These are phyloP conservation scores for Acacia melanoxylon DNA, from an alignment of 306 rosid genomes.

Conservation along the genomic window DNA sequence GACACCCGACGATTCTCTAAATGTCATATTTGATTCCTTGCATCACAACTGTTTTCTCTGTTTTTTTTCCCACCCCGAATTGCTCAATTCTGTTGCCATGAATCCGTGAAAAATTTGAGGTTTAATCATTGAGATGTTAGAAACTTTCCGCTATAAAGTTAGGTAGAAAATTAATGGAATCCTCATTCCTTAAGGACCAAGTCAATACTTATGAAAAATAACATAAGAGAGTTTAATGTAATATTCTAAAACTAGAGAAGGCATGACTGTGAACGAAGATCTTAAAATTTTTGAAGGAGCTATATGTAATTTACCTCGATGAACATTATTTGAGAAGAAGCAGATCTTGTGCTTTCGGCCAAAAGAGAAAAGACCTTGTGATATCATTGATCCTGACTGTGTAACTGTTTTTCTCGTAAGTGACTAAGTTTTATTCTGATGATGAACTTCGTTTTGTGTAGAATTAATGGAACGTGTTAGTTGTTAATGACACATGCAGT, in stretches of 20 bases:
- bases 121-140: background rate
- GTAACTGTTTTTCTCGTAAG: too few relatives aligned
- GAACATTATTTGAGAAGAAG: too few relatives aligned
- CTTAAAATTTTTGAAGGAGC: background rate
- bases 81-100: background rate
- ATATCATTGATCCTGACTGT: too few relatives aligned
- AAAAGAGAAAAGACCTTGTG: too few relatives aligned
- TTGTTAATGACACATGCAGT: too few relatives aligned
- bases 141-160: background rate
- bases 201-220: background rate
- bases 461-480: too few relatives aligned
- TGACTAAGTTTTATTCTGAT: too few relatives aligned
- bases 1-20: background rate
- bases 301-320: background rate
- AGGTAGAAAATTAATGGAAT: background rate
- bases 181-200: background rate
- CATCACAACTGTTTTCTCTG: background rate
- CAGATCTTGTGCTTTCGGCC: too few relatives aligned
- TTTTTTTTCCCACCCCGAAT: background rate
- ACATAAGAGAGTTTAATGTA: too few relatives aligned
- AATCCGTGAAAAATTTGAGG: background rate
- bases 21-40: background rate
- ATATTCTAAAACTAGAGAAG: background rate
- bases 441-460: too few relatives aligned
- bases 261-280: background rate